phyloP scores from a whole-genome alignment of 1,284 basidiomycete genomes.

The Cutaneotrichosporon arboriforme region DNA sequence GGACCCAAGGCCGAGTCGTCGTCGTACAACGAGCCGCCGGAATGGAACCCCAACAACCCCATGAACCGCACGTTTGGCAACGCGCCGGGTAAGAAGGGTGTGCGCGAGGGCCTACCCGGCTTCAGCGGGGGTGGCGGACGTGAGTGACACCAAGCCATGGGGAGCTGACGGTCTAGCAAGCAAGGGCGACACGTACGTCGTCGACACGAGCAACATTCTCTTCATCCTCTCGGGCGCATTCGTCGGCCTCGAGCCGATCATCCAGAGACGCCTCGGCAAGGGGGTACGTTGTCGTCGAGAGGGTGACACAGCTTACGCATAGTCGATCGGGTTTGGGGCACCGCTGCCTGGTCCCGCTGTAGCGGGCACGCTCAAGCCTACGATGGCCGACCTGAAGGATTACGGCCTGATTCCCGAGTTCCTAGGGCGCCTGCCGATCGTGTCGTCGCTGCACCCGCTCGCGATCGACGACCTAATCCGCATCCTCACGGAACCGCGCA shows the following conservation, averaged over 20 bases:
- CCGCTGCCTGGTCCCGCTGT: slow-evolving; percentile 50
- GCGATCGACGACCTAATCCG: slow-evolving; percentile 69
- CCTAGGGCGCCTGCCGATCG: slow-evolving; percentile 78
- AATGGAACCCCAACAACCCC: slow-evolving; percentile 40
- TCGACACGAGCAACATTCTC: slow-evolving; percentile 66
- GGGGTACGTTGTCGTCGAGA: slow-evolving; percentile 54
- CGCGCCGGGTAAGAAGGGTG: slow-evolving; percentile 34
- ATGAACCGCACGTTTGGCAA: slow-evolving; percentile 35
- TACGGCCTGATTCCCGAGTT: slow-evolving; percentile 96
- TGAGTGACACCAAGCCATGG: background rate
- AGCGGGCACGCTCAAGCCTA: slow-evolving; percentile 27
- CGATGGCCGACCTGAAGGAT: slow-evolving; percentile 64
- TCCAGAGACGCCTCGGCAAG: slow-evolving; percentile 71
- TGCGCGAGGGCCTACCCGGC: slow-evolving; percentile 41
- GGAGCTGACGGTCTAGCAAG: slow-evolving; percentile 5
- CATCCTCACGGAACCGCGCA: slow-evolving; percentile 84
- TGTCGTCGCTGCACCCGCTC: slow-evolving; percentile 74
- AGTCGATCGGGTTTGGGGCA: slow-evolving; percentile 86
- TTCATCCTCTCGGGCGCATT: slow-evolving; percentile 92
- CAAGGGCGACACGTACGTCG: slow-evolving; percentile 45
- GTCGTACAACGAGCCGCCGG: slow-evolving; percentile 31
- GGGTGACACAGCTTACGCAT: slow-evolving; percentile 2
- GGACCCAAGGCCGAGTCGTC: slow-evolving; percentile 21
- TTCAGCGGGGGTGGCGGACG: slow-evolving; percentile 37
- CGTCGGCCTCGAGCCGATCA: slow-evolving; percentile 78